These are phyloP conservation scores for Acacia pycnantha DNA, from an alignment of 331 rosid species.

Conservation along the genomic window DNA sequence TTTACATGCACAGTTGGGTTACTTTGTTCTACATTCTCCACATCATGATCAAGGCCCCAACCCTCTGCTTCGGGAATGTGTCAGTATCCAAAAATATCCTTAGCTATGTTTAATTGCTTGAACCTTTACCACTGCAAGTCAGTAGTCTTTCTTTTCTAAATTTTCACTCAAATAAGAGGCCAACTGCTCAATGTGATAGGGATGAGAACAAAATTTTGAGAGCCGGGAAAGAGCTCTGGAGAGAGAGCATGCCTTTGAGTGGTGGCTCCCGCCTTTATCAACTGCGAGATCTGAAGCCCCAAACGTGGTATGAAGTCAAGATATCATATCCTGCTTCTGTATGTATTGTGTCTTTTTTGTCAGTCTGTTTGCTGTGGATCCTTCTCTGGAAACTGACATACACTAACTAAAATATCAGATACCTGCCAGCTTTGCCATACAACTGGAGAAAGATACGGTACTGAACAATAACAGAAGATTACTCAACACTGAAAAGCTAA, in stretches of 20 bases:
- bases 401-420: slow-evolving; percentile 48
- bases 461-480: slow-evolving; percentile 59
- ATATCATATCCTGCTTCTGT: slow-evolving; percentile 89
- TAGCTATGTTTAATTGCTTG: not conserved
- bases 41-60: slow-evolving; percentile 37
- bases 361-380: slow-evolving; percentile 16
- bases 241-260: not conserved
- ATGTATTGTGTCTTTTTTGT: slow-evolving; percentile 47
- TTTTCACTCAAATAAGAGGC: slow-evolving; percentile 6
- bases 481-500: slow-evolving; percentile 75
- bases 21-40: slow-evolving; percentile 41
- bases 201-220: slow-evolving; percentile 51
- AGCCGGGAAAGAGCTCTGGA: slow-evolving; percentile 74
- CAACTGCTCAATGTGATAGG: slow-evolving; percentile 36
- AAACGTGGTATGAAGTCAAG: slow-evolving; percentile 69
- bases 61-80: slow-evolving; percentile 49
- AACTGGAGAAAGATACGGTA: slow-evolving; percentile 50
- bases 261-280: not conserved
- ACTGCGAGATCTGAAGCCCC: slow-evolving; percentile 65
- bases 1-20: slow-evolving; percentile 17
- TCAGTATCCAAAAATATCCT: slow-evolving; percentile 30
- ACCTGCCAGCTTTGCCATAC: slow-evolving; percentile 70
- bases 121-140: not conserved
- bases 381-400: slow-evolving; percentile 34
- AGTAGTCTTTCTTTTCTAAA: not conserved